phyloP scores from a whole-genome alignment of 371 early-diverging fungal species.

The Mortierella sp. region DNA sequence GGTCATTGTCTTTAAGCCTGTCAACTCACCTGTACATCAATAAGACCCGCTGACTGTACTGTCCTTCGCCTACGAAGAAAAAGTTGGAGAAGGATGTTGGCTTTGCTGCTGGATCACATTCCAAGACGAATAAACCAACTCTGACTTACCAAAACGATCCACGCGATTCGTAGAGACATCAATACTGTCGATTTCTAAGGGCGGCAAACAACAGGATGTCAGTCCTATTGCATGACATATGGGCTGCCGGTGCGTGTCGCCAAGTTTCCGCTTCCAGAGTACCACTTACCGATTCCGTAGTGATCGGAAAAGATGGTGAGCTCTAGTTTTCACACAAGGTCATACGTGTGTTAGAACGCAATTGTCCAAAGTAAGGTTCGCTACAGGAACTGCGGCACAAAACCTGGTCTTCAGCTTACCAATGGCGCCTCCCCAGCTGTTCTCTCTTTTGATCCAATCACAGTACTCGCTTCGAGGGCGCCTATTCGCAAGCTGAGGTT shows the following conservation, averaged over 20 bases:
- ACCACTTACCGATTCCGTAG: conserved; percentile 60
- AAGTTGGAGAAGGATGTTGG: background rate
- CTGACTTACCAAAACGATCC: conserved; percentile 62
- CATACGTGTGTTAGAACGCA: background rate
- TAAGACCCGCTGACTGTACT: conserved; percentile 58
- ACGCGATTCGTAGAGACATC: conserved; percentile 67
- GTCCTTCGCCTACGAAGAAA: conserved; percentile 58
- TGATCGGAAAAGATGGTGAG: conserved; percentile 64
- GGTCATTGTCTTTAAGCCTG: background rate
- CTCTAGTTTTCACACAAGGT: conserved; percentile 52
- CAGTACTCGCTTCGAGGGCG: conserved; percentile 49
- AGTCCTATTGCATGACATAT: background rate
- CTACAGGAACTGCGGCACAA: background rate
- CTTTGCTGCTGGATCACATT: background rate
- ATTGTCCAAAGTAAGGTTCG: conserved; percentile 4
- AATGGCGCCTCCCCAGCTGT: conserved; percentile 73
- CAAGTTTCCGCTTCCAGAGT: too few relatives aligned
- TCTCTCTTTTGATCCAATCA: conserved; percentile 62
- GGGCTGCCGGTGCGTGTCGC: too few relatives aligned
- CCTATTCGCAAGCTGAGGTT: conserved; percentile 8
- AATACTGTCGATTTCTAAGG: conserved; percentile 60
- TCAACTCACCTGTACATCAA: conserved; percentile 59
- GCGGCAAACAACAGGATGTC: background rate
- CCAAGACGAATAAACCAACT: background rate
- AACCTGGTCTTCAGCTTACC: conserved; percentile 56